Evolutionary conservation across 192 early-diverging fungal genomes (phyloP).

Genomic region (Rhizoclosmatium sp.): DNA sequence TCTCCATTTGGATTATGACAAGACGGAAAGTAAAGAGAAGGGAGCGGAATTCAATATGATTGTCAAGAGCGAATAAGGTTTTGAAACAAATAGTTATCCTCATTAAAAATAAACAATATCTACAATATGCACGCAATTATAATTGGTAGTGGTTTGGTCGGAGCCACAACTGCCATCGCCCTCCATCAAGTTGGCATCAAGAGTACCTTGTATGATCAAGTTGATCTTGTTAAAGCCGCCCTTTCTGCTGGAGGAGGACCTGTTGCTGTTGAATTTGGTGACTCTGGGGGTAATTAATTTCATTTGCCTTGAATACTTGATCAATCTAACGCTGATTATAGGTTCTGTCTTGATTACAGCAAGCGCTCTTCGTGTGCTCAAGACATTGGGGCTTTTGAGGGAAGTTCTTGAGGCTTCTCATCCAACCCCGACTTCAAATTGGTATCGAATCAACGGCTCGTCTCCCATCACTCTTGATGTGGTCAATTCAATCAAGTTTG

Average conservation of each 20-base stretch:
- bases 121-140: constrained; percentile 23
- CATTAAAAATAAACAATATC: too few species aligned
- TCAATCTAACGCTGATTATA: too few species aligned
- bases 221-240: constrained; percentile 1
- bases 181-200: background rate
- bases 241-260: background rate
- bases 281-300: constrained; percentile 36
- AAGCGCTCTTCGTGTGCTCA: constrained; percentile 15
- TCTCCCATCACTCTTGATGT: background rate
- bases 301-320: too few species aligned
- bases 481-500: background rate
- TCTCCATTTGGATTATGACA: background rate
- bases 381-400: constrained; percentile 19
- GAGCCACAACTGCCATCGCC: constrained; percentile 26
- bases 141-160: constrained; percentile 18
- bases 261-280: constrained; percentile 9
- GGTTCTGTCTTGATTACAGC: constrained; percentile 25
- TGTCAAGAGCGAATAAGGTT: too few species aligned
- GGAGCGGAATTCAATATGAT: too few species aligned
- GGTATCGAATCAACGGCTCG: constrained; percentile 1
- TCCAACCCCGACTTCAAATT: background rate
- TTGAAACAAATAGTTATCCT: too few species aligned
- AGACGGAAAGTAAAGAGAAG: too few species aligned
- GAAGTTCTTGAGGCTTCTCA: constrained; percentile 3
- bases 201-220: constrained; percentile 24